Evolutionary conservation across 2,329 filamentous ascomycete species (phyloP), one percentile per base, ranked within the genome.

Genomic region (Aschersonia sp.): DNA sequence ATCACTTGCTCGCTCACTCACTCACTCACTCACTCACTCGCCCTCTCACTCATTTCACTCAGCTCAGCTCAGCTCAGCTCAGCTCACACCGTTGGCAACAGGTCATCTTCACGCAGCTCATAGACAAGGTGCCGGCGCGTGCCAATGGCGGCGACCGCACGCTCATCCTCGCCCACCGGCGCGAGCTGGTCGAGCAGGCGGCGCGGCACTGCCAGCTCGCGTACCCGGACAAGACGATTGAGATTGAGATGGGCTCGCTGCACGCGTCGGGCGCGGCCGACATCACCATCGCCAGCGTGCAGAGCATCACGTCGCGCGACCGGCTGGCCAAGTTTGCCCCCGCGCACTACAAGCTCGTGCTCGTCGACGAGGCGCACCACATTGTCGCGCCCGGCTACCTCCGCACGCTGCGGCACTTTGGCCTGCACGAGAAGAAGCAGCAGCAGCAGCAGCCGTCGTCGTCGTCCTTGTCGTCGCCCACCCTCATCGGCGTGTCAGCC

Each of bases 291-390:
- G 92, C 90, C 43, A 96, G 90, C 35, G 75, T 98, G 37, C 81
- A 84, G 58, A 96, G 87, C 62, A 79, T 98, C 55, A 78, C 74
- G 6, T 94, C 86, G 5, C 77, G 78, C 10, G 77, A 82, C 46
- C 78, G 92, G 2, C 73, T 97, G n/a, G 60, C 64, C 37, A 96
- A 95, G 60, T 97, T 90, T 57, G 78, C 94, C 54, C 85, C 88
- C 0, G 64, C 63, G 0, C 70, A 69, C 6, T 97, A 90, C 71
- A 98, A 98, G 65, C 77, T 98, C 0, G 69, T 98, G 0, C 73
- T 98, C 3, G 90, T 98, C 4, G 92, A 98, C 54, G 92, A 98
- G 65, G 92, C 90, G 5, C 92, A 98, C 62, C 92, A 98, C 63
- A 94, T 97, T 47, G 89, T 96, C 43, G 85, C 92, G 1, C 73